These are phyloP conservation scores for Claviceps africana DNA, from an alignment of 2,329 filamentous ascomycete genomes.

Conservation along the genomic window DNA sequence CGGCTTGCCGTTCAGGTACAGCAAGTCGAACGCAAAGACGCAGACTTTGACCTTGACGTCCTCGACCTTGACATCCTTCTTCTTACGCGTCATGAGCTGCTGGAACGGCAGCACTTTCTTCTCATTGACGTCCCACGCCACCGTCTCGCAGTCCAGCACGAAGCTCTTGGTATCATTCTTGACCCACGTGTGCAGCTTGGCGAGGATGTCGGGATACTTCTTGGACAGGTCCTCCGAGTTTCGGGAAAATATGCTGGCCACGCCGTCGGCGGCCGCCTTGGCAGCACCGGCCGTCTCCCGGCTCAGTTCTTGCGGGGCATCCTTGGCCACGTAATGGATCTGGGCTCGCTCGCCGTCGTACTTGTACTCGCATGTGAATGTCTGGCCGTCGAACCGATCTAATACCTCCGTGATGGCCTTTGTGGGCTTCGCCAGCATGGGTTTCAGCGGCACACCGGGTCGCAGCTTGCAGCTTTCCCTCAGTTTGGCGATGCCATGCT, in stretches of 20 bases:
- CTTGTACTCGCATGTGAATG: constrained; percentile 97
- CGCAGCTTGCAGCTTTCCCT: constrained; percentile 78
- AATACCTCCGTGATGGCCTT: constrained; percentile 97
- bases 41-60: constrained; percentile 96
- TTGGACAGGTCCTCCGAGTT: constrained; percentile 96
- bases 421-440: constrained; percentile 96
- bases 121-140: constrained; percentile 87
- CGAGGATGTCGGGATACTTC: constrained; percentile 93
- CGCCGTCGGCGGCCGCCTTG: constrained; percentile 54
- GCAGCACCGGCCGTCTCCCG: constrained; percentile 45
- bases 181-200: constrained; percentile 78
- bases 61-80: constrained; percentile 90
- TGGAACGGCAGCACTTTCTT: constrained; percentile 97
- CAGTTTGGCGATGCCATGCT: constrained; percentile 73
- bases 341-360: constrained; percentile 98
- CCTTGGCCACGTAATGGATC: constrained; percentile 88
- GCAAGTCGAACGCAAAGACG: constrained; percentile 88
- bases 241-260: constrained; percentile 88
- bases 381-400: constrained; percentile 87
- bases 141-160: constrained; percentile 95
- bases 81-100: constrained; percentile 93
- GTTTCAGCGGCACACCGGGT: constrained; percentile 88
- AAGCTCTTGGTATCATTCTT: constrained; percentile 85
- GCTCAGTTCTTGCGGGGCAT: constrained; percentile 55
- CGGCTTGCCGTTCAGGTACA: constrained; percentile 84